Evolutionary conservation across 257 asterid species (phyloP), one percentile per base, ranked within the genome.

Genomic region (Nicotiana tomentosiformis): DNA sequence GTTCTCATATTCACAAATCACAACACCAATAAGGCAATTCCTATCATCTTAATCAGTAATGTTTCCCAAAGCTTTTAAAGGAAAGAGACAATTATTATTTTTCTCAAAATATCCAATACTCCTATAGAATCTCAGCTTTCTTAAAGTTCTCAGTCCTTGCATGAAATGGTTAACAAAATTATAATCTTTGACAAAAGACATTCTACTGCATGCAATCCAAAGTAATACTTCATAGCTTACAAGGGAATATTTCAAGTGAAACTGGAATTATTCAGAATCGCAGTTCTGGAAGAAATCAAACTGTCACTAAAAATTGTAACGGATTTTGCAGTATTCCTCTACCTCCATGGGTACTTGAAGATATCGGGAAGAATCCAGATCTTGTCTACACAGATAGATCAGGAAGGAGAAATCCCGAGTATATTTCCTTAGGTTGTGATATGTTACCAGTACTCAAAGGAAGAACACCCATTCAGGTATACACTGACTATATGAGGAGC

Each of bases 321-420:
- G 20, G 76, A 29, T 83, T 83, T 85, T 89, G 87, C 90, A 96
- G 99, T 87, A 92, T 96, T 87, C 94, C 99, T 61, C 89, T 94
- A 76, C 98, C 99, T 37, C 94, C 97, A 67, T 96, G 98, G 99
- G 99, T 93, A 64, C 97, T 96, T 53, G 99, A 96, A 87, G 99
- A 92, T 88, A 96, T 94, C 32, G 91, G 94, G 91, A 92, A 90
- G 84, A 92, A 94, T 70, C 98, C 99, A 2, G 95, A 93, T 86
- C 92, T 95, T 35, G 94, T 92, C 81, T 95, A 93, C 84, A 94
- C 99, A 32, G 99, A 95, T 79, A 86, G 87, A 85, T 93, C 97
- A 23, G 99, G 98, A 43, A 82, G 95, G 39, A 93, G 97, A 82
- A 94, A 96, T 88, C 97, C 99, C 0, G 98, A 96, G 87, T 96